Base-by-base conservation (phyloP, 2,329 filamentous ascomycete genomes). In the Huntiella abstrusa region DNA sequence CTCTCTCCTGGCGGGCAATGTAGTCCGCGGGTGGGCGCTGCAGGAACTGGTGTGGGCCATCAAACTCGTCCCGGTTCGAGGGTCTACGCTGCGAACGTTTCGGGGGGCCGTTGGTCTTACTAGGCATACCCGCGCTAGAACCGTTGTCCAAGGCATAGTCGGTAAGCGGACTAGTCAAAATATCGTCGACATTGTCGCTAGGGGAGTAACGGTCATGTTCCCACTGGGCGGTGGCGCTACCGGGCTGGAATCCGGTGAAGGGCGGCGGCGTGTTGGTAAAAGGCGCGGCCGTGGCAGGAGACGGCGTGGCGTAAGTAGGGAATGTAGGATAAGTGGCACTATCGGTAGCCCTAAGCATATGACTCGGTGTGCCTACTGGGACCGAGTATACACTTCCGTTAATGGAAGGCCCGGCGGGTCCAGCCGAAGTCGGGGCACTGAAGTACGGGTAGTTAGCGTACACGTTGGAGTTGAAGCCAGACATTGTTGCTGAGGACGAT, bases 31-130 rank as follows among this genome's bases (percentile, higher is more conserved):
- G 69, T 35, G 83, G 83, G 40, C 77, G 73, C 52, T 83, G 77
- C 53, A 92, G 67, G 53, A 86, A 79, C 59, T 92, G 84, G 54
- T 86, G 81, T 6, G 84, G 83, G 2, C 84, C 84, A 62, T 91
- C 84, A 62, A 92, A 92, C 62, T 91, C 84, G 66, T 92, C 84
- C 51, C 84, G 73, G 64, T 87, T 87, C 37, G 80, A 83, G 19
- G 82, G 76, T 28, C 80, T 73, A 54, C 81, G 71, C 57, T 83
- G 78, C 12, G 71, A 64, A 36, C 68, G 65, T 54, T 69, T 72
- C 49, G 61, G 59, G 3, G 49, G 49, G 4, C 51, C 49, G 43
- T 50, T 51, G 33, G 34, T 47, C 32, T 49, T 49, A 33, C 33
- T 42, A 3, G 62, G 58, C 33, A 62, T 59, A 33, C 61, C 55